Conservation (phyloP, 495 filamentous ascomycete genomes). For the Penicillium malachiteum region DNA sequence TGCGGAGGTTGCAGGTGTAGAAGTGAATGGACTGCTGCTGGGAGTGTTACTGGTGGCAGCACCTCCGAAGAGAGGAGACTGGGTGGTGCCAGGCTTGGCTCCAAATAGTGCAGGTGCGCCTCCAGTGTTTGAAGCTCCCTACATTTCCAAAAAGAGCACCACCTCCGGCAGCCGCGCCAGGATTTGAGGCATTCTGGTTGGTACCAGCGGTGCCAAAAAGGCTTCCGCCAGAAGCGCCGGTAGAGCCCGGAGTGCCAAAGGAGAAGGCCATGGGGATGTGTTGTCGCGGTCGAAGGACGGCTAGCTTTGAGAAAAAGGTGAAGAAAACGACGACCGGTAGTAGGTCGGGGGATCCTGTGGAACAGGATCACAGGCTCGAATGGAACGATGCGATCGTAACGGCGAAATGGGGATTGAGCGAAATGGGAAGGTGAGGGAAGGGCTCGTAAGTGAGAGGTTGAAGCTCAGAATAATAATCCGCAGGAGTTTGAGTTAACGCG, state of each 20-base stretch:
- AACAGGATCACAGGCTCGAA: conserved; percentile 11
- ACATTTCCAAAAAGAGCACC: conserved; percentile 46
- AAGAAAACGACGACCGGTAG: conserved; percentile 15
- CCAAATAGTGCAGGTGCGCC: conserved; percentile 37
- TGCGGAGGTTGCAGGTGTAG: conserved; percentile 23
- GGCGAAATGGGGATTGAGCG: conserved; percentile 10
- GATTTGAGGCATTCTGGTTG: conserved; percentile 29
- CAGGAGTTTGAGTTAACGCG: conserved; percentile 28
- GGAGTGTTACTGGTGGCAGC: conserved; percentile 17
- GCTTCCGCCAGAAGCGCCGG: conserved; percentile 31
- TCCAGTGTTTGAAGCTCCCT: conserved; percentile 38
- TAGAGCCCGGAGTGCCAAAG: conserved; percentile 36
- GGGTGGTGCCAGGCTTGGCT: conserved; percentile 21
- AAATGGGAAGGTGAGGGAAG: conserved; percentile 5
- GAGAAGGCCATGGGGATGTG: conserved; percentile 35
- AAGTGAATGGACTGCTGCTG: conserved; percentile 5
- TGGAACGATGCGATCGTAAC: conserved; percentile 4
- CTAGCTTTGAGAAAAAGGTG: conserved; percentile 22
- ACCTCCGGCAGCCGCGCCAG: conserved; percentile 28
- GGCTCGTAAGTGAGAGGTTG: conserved; percentile 3
- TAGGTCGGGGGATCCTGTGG: conserved; percentile 17
- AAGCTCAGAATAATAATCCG: conserved; percentile 24
- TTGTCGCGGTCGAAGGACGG: conserved; percentile 20
- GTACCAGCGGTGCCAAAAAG: conserved; percentile 43
- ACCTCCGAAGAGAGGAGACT: conserved; percentile 36